Base-by-base conservation (phyloP, 306 rosid genomes). In the Rosa rugosa region DNA sequence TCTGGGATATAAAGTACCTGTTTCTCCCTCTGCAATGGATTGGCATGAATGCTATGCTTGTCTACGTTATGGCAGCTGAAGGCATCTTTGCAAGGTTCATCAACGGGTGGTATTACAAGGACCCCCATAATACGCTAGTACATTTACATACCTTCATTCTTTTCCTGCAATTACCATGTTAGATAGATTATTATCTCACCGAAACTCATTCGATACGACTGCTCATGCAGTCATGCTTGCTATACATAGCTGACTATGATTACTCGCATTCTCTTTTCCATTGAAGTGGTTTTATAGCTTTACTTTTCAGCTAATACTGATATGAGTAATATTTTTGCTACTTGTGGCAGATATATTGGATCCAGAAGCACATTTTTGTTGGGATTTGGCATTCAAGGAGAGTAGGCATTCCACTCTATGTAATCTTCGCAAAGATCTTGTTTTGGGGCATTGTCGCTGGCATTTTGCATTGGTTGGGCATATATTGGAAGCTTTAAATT, bases 1-100 rank as follows among this genome's bases (percentile, higher is more conserved):
- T 92, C 63, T 86, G 82, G 82, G 84, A 88, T 14, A 69, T 88
- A 57, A 88, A 78, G 59, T 80, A 79, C 34, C 54, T 83, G 72
- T 87, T 94, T 83, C 46, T 91, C 78, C 97, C 95, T 46, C 77
- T 94, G 60, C 88, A 89, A 78, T 94, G 97, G 99, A 94, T 94
- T 13, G 99, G 99, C 72, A 89, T 92, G 99, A 94, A 92, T 46
- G 97, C 99, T 45, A 92, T 94, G 99, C 75, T 94, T 12, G 95
- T 92, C 79, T 94, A 88, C 75, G 97, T 94, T 51, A 91, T 94
- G 97, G 97, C 93, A 53, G 99, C 97, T 77, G 94, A 69, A 81
- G 97, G 97, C 81, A 86, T 94, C 79, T 89, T 92, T 66, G 95
- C 97, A 42, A 97, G 94, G 75, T 92, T 94, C 87, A 73, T 94